Base-by-base conservation (phyloP, 139 green algal genomes). In the Chlamydomonas urium region DNA sequence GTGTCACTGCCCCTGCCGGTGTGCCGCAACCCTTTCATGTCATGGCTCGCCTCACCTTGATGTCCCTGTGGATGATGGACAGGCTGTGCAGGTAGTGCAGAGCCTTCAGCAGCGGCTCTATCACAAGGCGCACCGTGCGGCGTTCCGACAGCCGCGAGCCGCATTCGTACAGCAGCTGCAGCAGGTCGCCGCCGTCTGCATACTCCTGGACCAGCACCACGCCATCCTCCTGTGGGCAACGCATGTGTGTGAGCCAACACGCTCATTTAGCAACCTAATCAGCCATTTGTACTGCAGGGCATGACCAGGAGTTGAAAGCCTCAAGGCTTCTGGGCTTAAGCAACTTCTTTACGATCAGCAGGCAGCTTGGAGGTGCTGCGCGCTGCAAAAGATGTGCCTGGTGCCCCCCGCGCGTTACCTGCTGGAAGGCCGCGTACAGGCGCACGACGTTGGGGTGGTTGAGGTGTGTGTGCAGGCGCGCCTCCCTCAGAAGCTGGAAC, bases 191-290 rank as follows among this genome's bases (percentile, higher is more conserved):
- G 4, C 82, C 78, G 45, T 85, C 78, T 21, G 78, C 78, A 57
- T 82, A 88, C 63, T 88, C 82, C 63, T 85, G 65, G 3, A 87
- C 80, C 62, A 88, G 80, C 48, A 88, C 76, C 38, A 88, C 82
- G 32, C 72, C 67, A 38, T 81, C 76, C n/a, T 69, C 74, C 68
- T 85, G 63, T 36, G 42, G 42, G 42, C 14, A 50, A 50, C 14
- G 42, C 42, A 50, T 50, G 42, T 8, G 14, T 50, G 8, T 8
- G 8, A 50, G 42, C 10, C 42, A 50, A 50, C 42, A 50, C 14
- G 42, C 42, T n/a, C n/a, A n/a, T n/a, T n/a, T n/a, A n/a, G n/a
- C n/a, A n/a, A n/a, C n/a, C n/a, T n/a, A n/a, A n/a, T n/a, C n/a
- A n/a, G n/a, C n/a, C n/a, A n/a, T n/a, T n/a, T n/a, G n/a, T n/a